phyloP scores from a whole-genome alignment of 176 grass and related monocot genomes.

The Hordeum marinum region DNA sequence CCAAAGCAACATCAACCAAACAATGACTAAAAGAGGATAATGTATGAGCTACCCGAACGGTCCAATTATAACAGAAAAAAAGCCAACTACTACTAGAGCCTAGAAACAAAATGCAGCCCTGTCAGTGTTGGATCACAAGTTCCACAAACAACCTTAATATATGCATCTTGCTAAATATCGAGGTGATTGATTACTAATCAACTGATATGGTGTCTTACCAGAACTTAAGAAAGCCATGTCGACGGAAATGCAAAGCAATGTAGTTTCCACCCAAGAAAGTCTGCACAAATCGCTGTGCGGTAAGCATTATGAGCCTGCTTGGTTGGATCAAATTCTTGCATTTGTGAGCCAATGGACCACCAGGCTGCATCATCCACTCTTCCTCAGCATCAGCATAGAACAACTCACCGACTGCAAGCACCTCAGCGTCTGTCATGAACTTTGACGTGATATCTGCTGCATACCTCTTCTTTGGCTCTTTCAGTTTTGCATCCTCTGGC shows the following conservation, averaged over 20 bases:
- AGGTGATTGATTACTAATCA: background rate
- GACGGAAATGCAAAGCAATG: slow-evolving; percentile 90
- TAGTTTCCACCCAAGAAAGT: slow-evolving; percentile 91
- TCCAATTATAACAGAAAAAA: background rate
- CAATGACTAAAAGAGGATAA: slow-evolving; percentile 8
- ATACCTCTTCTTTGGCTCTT: slow-evolving; percentile 82
- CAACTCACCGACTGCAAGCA: slow-evolving; percentile 85
- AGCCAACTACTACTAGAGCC: background rate
- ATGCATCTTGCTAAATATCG: background rate
- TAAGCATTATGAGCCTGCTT: slow-evolving; percentile 66
- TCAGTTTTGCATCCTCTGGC: slow-evolving; percentile 87
- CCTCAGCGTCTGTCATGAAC: slow-evolving; percentile 68
- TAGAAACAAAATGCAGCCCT: background rate
- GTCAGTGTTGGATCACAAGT: background rate
- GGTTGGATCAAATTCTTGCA: slow-evolving; percentile 86
- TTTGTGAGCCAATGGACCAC: slow-evolving; percentile 77
- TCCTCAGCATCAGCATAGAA: slow-evolving; percentile 91
- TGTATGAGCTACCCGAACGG: background rate
- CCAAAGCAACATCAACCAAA: background rate
- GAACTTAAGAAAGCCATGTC: slow-evolving; percentile 94
- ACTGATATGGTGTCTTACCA: slow-evolving; percentile 40
- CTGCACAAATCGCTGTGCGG: slow-evolving; percentile 86
- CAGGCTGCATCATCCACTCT: slow-evolving; percentile 88
- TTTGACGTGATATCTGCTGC: slow-evolving; percentile 65
- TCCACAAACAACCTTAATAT: background rate